These are phyloP conservation scores for Ilyonectria sp. DNA, from an alignment of 2,329 filamentous ascomycete species.

Conservation along the genomic window DNA sequence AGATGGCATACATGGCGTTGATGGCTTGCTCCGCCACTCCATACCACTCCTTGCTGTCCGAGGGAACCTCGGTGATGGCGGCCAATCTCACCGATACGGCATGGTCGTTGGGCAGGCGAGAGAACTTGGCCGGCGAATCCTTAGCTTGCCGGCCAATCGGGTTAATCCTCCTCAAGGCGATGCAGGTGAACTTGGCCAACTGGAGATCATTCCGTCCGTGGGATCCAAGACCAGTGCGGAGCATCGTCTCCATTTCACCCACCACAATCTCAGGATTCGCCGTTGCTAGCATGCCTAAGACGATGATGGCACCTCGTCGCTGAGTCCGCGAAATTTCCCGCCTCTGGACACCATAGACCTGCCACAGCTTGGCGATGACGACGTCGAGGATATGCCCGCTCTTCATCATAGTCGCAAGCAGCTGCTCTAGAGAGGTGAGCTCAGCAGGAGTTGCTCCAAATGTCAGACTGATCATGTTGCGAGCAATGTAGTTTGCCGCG, in stretches of 20 bases:
- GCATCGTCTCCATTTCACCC: constrained; percentile 94
- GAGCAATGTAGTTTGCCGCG: constrained; percentile 93
- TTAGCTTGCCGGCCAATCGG: constrained; percentile 86
- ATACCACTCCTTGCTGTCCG: constrained; percentile 95
- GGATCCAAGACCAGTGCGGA: constrained; percentile 88
- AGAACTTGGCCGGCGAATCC: constrained; percentile 77
- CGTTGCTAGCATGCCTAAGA: constrained; percentile 95
- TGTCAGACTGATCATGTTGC: constrained; percentile 99
- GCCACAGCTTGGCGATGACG: constrained; percentile 95
- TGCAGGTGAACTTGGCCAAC: constrained; percentile 94
- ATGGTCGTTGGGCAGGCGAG: constrained; percentile 91
- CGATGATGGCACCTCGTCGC: constrained; percentile 92
- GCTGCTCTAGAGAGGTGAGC: constrained; percentile 93
- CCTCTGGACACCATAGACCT: constrained; percentile 95
- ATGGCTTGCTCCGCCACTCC: constrained; percentile 97
- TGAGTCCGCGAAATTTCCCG: constrained; percentile 94
- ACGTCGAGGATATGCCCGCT: constrained; percentile 87
- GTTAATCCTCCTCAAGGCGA: constrained; percentile 92
- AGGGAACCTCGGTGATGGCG: constrained; percentile 86
- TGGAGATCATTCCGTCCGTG: constrained; percentile 87
- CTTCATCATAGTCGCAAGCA: constrained; percentile 98
- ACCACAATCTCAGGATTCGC: constrained; percentile 94
- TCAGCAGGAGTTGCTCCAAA: constrained; percentile 96
- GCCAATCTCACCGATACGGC: constrained; percentile 86
- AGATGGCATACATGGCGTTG: constrained; percentile 92